Evolutionary conservation across 2,329 filamentous ascomycete genomes (phyloP), one percentile per base, ranked within the genome.

Genomic region (Fusarium algeriense): DNA sequence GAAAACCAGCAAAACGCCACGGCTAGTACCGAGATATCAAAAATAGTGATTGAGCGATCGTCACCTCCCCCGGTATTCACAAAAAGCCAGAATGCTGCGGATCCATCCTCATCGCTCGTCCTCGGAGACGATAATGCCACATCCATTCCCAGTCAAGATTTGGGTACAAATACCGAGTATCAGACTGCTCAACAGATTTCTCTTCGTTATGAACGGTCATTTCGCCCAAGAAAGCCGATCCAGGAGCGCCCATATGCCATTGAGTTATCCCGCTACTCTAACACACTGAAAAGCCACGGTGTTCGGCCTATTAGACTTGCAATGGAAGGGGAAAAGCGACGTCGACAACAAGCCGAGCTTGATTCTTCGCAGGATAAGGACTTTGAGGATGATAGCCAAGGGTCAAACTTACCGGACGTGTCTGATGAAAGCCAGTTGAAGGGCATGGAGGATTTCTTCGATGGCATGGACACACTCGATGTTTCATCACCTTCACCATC

Each of bases 151-250:
- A 75, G 68, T 34, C 73, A 72, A 45, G 67, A 65, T 14, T 40
- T 71, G 15, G 68, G 61, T 11, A 56, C 62, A 15, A 61, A 67
- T 49, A 54, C 28, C 26, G 70, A 78, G 40, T 77, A 41, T 62
- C 73, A 72, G 26, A 71, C 72, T 41, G 74, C 72, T 20, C 67
- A 64, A 35, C 78, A 77, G 58, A 66, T 73, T 15, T 74, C 78
- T 9, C 73, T 81, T 32, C 80, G 79, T 15, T 78, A 82, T 48
- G 82, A 84, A 66, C 83, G 87, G 37, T 88, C 85, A 7, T 79
- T 90, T n/a, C 83, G 88, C 10, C 87, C 87, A 2, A 84, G 88
- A 23, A 90, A 89, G 66, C 87, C 87, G 2, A 90, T 90, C 10
- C 88, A 90, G 74, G 82, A 89, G 73, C 87, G 89, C 46, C 88